Base-by-base conservation (phyloP, 257 asterid species). In the Solanum etuberosum region DNA sequence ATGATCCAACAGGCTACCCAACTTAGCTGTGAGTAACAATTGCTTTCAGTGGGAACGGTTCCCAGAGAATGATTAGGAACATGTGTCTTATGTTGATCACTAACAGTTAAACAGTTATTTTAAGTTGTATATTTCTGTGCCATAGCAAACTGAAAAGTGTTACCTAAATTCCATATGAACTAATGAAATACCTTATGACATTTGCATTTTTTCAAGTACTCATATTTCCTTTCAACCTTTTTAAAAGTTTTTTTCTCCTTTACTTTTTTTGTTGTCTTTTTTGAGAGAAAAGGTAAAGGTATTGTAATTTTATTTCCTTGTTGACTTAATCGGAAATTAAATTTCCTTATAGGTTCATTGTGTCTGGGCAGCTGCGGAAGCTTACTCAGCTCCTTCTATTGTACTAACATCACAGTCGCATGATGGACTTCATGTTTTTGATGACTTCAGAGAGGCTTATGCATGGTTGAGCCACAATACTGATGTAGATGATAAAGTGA, bases 281-380 rank as follows among this genome's bases (percentile, higher is more conserved):
- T 86, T 87, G 12, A 38, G 57, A 43, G 31, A 46, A 67, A 59
- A 20, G 76, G 57, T 37, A 14, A 6, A 54, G n/a, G 48, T 84
- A 77, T 40, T 77, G 34, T 40, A 73, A 42, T 73, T 43, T 71
- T 29, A 51, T 34, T 20, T 31, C 63, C 32, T 16, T 59, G 87
- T 86, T 88, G 86, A 78, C 87, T 88, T 91, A 86, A 86, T 86
- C 5, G 31, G 32, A 48, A 23, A 32, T 20, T 57, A 40, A 71
- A 48, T 27, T 29, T 88, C 73, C 42, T 65, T 88, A 92, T 74
- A 97, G 99, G 96, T 96, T 91, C 99, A 97, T 86, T 95, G 98
- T 92, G 99, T 97, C 88, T 96, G 99, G 99, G 99, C 99, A 71
- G 99, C 99, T 31, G 98, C 99, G 21, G 99, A 97, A 93, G 99